Percentiles rank a stretch among this genome's conserved stretches.
These are phyloP conservation scores for Yarrowia osloensis DNA, from an alignment of 805 yeast genomes.

Conservation along the genomic window DNA sequence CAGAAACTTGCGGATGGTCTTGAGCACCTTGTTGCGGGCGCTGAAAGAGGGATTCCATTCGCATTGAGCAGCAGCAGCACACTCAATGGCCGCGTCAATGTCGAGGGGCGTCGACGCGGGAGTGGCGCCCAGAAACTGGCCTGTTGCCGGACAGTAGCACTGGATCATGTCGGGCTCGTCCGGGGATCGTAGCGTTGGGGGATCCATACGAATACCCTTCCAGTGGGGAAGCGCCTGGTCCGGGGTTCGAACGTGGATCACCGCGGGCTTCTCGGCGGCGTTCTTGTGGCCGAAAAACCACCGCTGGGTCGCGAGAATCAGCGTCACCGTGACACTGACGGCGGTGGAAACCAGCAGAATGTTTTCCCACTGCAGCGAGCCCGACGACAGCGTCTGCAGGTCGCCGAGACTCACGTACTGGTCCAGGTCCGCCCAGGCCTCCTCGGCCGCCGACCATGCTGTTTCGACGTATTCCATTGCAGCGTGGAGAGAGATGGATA, in stretches of 20 bases:
- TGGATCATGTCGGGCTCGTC: conserved; percentile 71
- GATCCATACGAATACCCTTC: conserved; percentile 81
- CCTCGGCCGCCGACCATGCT: conserved; percentile 28
- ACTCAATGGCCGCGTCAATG: conserved; percentile 64
- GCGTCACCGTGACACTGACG: conserved; percentile 27
- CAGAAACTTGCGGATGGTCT: conserved; percentile 70
- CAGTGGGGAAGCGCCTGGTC: conserved; percentile 84
- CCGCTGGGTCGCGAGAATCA: conserved; percentile 22
- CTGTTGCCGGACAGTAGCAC: conserved; percentile 94
- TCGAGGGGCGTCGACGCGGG: conserved; percentile 64
- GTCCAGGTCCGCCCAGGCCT: conserved; percentile 19
- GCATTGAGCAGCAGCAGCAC: conserved; percentile 57
- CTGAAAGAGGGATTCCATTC: conserved; percentile 57
- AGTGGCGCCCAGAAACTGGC: conserved; percentile 78
- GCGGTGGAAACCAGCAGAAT: conserved; percentile 28
- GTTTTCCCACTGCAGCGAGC: conserved; percentile 27
- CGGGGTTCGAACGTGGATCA: conserved; percentile 54
- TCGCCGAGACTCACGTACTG: conserved; percentile 14
- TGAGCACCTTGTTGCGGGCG: conserved; percentile 68
- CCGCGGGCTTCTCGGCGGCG: conserved; percentile 23
- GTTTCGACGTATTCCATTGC: conserved; percentile 27
- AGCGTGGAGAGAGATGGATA: background rate
- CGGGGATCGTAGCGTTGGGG: conserved; percentile 58
- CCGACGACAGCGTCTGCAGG: conserved; percentile 26
- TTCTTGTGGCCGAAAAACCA: conserved; percentile 27